Base-by-base conservation (phyloP, 1,284 basidiomycete genomes). In the Microbotryomycetes sp. region DNA sequence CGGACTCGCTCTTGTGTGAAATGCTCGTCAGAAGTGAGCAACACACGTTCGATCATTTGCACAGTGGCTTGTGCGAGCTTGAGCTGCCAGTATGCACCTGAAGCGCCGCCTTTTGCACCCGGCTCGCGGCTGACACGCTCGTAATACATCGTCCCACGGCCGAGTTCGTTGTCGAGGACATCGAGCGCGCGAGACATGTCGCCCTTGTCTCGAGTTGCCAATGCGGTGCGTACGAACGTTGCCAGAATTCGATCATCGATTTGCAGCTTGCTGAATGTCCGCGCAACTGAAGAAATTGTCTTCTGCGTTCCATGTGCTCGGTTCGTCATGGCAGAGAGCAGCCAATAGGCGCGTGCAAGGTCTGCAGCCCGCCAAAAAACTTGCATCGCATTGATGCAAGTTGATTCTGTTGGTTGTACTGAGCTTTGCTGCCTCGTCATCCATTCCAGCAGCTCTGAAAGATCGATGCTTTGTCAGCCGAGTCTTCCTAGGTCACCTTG, bases 381-480 rank as follows among this genome's bases (percentile, higher is more conserved):
- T 31, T 60, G 52, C 18, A 66, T 30, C 4, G 61, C 61, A 29
- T 50, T 30, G 4, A 56, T 27, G 28, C 41, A 64, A 23, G 56
- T 58, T 21, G 58, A 24, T 13, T 63, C 29, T 18, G 46, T 53
- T 3, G 59, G 64, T 3, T 45, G 27, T 24, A 54, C 24, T 1
- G 47, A n/a, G 4, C n/a, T n/a, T n/a, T n/a, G n/a, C n/a, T n/a
- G n/a, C n/a, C n/a, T n/a, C n/a, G n/a, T 51, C 57, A 62, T 54
- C 45, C 59, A 54, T 2, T 35, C 24, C 5, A 65, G 23, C 3
- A 62, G 3, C 1, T 56, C 64, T 65, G 52, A 18, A n/a, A 7
- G 21, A 41, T 4, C 11, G 2, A 1, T 31, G 18, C n/a, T n/a
- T n/a, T n/a, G n/a, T n/a, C n/a, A n/a, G n/a, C n/a, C n/a, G n/a